Conservation (phyloP, 441 rosid genomes). For the Euphorbia celastroides region DNA sequence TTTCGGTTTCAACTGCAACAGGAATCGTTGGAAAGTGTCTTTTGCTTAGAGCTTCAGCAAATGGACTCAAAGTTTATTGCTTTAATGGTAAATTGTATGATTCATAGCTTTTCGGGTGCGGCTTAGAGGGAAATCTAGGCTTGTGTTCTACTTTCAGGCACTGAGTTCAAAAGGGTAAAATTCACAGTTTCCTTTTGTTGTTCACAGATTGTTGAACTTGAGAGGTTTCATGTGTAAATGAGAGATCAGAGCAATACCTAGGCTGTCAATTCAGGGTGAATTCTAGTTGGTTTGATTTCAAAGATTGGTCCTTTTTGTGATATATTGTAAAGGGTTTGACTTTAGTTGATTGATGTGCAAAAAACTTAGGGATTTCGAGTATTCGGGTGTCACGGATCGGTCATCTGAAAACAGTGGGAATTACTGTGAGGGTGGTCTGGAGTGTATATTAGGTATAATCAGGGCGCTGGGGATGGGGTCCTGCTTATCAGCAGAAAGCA, state of each 20-base stretch:
- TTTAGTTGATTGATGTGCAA: constrained; percentile 18
- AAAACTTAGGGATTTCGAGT: constrained; percentile 7
- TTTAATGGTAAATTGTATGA: constrained; percentile 13
- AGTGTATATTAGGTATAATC: constrained; percentile 81
- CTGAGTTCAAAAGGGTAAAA: constrained; percentile 16
- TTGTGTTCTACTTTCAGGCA: constrained; percentile 11
- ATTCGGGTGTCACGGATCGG: constrained; percentile 48
- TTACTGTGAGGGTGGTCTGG: constrained; percentile 81
- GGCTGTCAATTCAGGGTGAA: constrained; percentile 3
- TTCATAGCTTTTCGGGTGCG: constrained; percentile 7
- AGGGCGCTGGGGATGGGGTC: constrained; percentile 99
- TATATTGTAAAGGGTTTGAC: constrained; percentile 6
- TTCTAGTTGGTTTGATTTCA: constrained; percentile 1
- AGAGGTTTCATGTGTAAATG: not conserved
- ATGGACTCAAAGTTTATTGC: constrained; percentile 11
- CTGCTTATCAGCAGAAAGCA: constrained; percentile 90
- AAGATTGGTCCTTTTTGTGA: not conserved
- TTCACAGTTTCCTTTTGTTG: not conserved
- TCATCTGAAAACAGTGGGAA: constrained; percentile 50
- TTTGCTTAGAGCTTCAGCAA: constrained; percentile 28
- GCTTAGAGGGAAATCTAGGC: constrained; percentile 11
- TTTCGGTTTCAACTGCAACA: constrained; percentile 17
- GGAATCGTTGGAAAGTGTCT: constrained; percentile 23
- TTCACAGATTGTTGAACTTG: constrained; percentile 9
- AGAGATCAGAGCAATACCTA: not conserved